Conservation (phyloP, 1,139 yeast genomes). For the Suhomyces atakaporum region DNA sequence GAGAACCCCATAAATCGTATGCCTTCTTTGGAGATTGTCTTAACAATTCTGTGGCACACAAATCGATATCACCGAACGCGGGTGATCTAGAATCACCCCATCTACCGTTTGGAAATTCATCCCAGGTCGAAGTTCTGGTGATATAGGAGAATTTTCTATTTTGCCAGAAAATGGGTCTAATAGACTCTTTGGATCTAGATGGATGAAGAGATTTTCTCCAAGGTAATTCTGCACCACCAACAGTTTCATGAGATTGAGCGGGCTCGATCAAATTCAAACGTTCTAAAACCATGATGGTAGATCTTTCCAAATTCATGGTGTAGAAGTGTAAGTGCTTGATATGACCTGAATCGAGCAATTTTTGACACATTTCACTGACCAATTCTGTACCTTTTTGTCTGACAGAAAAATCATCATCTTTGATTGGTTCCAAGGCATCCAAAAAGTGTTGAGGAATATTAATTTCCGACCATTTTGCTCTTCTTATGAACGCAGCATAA, state of each 20-base stretch:
- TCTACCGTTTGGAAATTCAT: conserved; percentile 92
- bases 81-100: conserved; percentile 96
- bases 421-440: conserved; percentile 73
- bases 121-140: conserved; percentile 90
- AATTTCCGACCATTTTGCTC: conserved; percentile 93
- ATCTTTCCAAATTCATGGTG: conserved; percentile 92
- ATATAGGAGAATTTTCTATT: conserved; percentile 89
- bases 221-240: conserved; percentile 56
- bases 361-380: conserved; percentile 80
- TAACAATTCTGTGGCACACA: conserved; percentile 74
- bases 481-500: conserved; percentile 85
- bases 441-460: conserved; percentile 74
- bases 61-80: conserved; percentile 84
- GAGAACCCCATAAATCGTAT: conserved; percentile 84
- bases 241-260: conserved; percentile 42
- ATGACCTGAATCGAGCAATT: conserved; percentile 67
- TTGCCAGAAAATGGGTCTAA: conserved; percentile 96
- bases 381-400: conserved; percentile 85
- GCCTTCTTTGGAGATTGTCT: conserved; percentile 83
- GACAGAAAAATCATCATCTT: conserved; percentile 87
- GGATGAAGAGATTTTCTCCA: conserved; percentile 92
- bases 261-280: conserved; percentile 58
- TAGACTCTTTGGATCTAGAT: conserved; percentile 75
- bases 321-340: conserved; percentile 90
- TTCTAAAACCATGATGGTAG: conserved; percentile 87